Base-by-base conservation (phyloP, 2,329 filamentous ascomycete genomes). In the Penicillium glabrum region DNA sequence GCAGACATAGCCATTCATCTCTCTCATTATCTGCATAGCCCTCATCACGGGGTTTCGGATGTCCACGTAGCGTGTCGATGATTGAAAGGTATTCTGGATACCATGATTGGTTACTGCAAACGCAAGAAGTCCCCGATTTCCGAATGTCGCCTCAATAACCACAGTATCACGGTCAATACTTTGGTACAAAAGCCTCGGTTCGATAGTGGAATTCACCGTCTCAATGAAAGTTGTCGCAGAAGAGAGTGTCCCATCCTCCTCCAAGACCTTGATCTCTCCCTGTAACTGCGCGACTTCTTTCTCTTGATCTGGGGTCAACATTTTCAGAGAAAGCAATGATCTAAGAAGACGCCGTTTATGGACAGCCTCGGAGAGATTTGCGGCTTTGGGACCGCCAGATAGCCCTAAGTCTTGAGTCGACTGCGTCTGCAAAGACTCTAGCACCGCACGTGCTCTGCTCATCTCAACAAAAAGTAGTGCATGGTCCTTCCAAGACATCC, bases 391-490 rank as follows among this genome's bases (percentile, higher is more conserved):
- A 26, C 33, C 44, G 1, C n/a, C 45, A 5, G 46, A 19, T 13
- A 46, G 27, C 7, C 27, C 41, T 26, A 16, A 31, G 10, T n/a
- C 51, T 27, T 54, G 11, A n/a, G 19, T 44, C 14, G 52, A 37
- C 26, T 63, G 55, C 31, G 57, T 33, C 26, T 61, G 51, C 27
- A 67, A 51, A 14, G 64, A 61, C 9, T 66, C 65, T 10, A 67
- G 61, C 2, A 67, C 60, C 13, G 61, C 54, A 13, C 62, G 57
- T 19, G 65, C 65, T 45, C 65, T 54, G 21, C 53, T 59, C 51
- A 62, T 61, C 45, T 67, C 65, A 11, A 65, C 37, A 45, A 67
- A 67, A 8, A 67, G 50, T 11, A 67, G 50, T 9, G 64, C 64
- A 57, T 67, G 65, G 16, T 67, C 65, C 26, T 16, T 51, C 65